A percentile compares a stretch with the other conserved stretches of the same genome.
These are phyloP conservation scores for Diutina pseudorugosa DNA, from an alignment of 1,139 yeast genomes.

Conservation along the genomic window DNA sequence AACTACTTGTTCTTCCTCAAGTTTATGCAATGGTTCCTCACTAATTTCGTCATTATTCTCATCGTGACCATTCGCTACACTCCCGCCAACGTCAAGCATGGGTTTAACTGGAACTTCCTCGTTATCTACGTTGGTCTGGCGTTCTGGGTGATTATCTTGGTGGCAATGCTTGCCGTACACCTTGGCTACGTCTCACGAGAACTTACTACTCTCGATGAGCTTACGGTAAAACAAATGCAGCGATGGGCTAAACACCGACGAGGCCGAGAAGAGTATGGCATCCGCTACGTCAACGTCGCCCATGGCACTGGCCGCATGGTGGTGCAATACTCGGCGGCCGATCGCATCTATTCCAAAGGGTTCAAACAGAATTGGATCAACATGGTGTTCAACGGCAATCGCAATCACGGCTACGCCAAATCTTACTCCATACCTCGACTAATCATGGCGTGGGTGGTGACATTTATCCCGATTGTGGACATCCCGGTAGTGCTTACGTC, in stretches of 20 bases:
- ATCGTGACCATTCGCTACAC: conserved; percentile 4
- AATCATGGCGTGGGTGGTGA: not conserved
- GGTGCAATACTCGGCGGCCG: conserved; percentile 16
- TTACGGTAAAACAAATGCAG: conserved; percentile 14
- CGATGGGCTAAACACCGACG: conserved; percentile 7
- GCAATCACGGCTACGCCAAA: not conserved
- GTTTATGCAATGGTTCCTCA: conserved; percentile 25
- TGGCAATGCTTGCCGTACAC: conserved; percentile 24
- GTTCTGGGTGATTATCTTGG: conserved; percentile 30
- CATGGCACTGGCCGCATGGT: conserved; percentile 16
- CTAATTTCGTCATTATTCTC: conserved; percentile 18
- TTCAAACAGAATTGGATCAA: conserved; percentile 22
- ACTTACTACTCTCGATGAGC: conserved; percentile 33
- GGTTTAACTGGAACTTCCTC: conserved; percentile 35
- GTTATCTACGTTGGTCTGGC: conserved; percentile 26
- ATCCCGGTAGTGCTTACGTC: not conserved
- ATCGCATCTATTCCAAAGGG: conserved; percentile 20
- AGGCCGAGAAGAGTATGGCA: conserved; percentile 18
- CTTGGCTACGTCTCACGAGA: conserved; percentile 26
- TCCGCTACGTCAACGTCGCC: conserved; percentile 20
- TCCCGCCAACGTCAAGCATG: conserved; percentile 8
- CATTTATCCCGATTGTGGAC: not conserved
- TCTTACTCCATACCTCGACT: not conserved
- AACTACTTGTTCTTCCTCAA: conserved; percentile 45
- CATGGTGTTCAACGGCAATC: conserved; percentile 18